Base-by-base conservation (phyloP, 106 monocot species). In the Xerophyta viscosa region DNA sequence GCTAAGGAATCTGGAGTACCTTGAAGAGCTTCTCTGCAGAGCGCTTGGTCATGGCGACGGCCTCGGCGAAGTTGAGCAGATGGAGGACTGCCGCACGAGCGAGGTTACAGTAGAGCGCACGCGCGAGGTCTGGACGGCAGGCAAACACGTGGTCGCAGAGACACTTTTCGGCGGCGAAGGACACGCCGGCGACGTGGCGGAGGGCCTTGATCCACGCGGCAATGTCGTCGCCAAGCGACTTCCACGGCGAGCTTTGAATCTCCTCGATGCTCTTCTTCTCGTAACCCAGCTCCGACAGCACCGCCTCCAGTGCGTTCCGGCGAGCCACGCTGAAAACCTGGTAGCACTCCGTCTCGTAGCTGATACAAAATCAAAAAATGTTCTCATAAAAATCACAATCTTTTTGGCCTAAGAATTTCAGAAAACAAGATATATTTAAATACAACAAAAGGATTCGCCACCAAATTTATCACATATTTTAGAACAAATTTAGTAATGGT, bases 11-110 rank as follows among this genome's bases (percentile, higher is more conserved):
- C n/a, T n/a, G n/a, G 31, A 85, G 75, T 50, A 85, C 68, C 57
- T 85, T 85, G 75, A 79, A 85, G 15, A 85, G 58, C 75, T 79
- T 85, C 75, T 85, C 84, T 6, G 79, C 70, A 5, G 84, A 79
- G 36, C 75, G 71, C 53, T 61, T 73, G 20, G 75, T 69, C 65
- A 68, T 68, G 24, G 79, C 56, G 29, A 72, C 67, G 0, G 71
- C 84, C 61, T 85, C 84, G 15, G 75, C 60, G 56, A 85, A 85
- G 68, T 71, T 72, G 22, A 85, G 79, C 15, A 85, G 58, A 36
- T 75, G 72, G 42, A 71, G 63, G 25, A 65, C 52, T 23, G 60
- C 27, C 8, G 64, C 50, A 15, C 70, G 48, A n/a, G 68, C 53
- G 20, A 79, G 75, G 58, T 66, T 71, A 27, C 37, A 25, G 58